Percentiles rank a stretch among this genome's conserved stretches.
Conservation (phyloP, 192 early-diverging fungal species). For the Umbelopsis isabellina region DNA sequence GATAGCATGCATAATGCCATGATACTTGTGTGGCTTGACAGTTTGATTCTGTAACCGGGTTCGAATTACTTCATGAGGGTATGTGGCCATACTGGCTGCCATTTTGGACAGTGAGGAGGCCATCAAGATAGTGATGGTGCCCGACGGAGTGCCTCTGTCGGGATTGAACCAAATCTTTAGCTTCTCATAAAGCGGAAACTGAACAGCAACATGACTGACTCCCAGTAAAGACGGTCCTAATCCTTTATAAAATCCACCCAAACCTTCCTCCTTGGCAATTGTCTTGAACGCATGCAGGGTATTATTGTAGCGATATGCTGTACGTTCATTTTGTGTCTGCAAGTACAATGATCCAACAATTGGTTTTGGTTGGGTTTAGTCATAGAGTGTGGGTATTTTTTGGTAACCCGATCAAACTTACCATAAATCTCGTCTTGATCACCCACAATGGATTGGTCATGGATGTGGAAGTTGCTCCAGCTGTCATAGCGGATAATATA, state of each 20-base stretch:
- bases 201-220: constrained; percentile 89
- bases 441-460: constrained; percentile 93
- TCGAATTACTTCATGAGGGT: constrained; percentile 95
- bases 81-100: constrained; percentile 85
- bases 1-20: constrained; percentile 80
- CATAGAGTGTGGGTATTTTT: neutral
- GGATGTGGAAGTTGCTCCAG: constrained; percentile 76
- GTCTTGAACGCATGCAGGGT: constrained; percentile 79
- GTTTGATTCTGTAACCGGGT: constrained; percentile 92
- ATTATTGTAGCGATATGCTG: constrained; percentile 81
- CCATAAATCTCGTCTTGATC: constrained; percentile 88
- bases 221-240: constrained; percentile 90
- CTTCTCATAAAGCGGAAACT: constrained; percentile 96
- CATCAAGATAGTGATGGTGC: constrained; percentile 63
- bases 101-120: constrained; percentile 89
- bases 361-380: neutral
- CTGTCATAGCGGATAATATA: constrained; percentile 85
- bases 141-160: constrained; percentile 22
- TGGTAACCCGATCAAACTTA: constrained; percentile 30
- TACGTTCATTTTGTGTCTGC: constrained; percentile 75
- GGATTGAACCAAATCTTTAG: constrained; percentile 68
- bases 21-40: constrained; percentile 73
- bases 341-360: neutral
- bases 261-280: constrained; percentile 78
- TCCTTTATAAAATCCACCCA: constrained; percentile 89